phyloP scores from a whole-genome alignment of 257 asterid species.

The Solanum ossicruentum region DNA sequence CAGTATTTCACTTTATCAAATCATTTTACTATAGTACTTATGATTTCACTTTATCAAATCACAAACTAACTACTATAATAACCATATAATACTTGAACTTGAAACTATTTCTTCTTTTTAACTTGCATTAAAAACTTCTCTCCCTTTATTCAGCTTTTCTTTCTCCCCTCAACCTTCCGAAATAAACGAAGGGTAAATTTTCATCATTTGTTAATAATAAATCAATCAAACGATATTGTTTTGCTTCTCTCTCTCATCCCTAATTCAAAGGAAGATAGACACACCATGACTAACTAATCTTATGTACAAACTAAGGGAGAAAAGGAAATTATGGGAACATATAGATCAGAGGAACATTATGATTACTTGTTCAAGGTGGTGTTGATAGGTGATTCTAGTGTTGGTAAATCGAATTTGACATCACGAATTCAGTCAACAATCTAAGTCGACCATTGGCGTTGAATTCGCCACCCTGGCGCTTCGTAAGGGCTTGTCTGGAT shows the following conservation, averaged over 20 bases:
- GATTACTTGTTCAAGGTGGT: conserved; percentile 41
- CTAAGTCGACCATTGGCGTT: conserved; percentile 38
- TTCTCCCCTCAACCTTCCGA: neutral
- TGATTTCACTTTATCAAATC: too few relatives aligned
- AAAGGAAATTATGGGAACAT: conserved; percentile 18
- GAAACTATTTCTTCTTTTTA: neutral
- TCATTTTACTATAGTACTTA: too few relatives aligned
- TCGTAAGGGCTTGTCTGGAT: too few relatives aligned
- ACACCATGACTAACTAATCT: neutral
- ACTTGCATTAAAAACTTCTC: neutral
- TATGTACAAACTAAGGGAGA: neutral
- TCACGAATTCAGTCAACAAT: conserved; percentile 35
- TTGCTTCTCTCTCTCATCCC: neutral
- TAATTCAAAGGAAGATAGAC: neutral
- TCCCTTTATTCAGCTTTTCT: neutral
- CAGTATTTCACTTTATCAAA: too few relatives aligned
- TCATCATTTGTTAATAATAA: neutral
- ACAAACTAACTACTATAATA: too few relatives aligned
- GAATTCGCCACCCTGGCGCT: conserved; percentile 38
- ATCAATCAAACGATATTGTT: neutral
- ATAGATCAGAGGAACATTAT: conserved; percentile 31
- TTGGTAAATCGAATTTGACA: conserved; percentile 28
- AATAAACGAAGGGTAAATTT: neutral
- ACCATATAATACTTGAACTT: neutral
- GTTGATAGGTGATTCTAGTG: conserved; percentile 32